Percentiles rank a stretch among this genome's conserved stretches.
phyloP scores from a whole-genome alignment of 2,329 filamentous ascomycete genomes.

The Hypoxylon sp. region DNA sequence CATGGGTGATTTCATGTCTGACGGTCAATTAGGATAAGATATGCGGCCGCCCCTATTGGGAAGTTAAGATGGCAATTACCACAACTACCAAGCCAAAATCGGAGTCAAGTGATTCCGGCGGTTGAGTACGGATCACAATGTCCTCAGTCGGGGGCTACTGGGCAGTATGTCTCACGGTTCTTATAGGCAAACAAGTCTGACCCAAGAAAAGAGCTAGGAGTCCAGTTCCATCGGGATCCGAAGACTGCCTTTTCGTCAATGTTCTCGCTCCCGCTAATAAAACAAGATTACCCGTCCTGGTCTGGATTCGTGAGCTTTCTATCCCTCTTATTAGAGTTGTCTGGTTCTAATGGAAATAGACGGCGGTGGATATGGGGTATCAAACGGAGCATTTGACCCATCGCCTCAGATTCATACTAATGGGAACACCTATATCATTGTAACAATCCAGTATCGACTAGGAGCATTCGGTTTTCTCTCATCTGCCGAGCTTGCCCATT shows the following conservation, averaged over 20 bases:
- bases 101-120: conserved; percentile 53
- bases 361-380: conserved; percentile 62
- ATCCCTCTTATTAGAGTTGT: neutral
- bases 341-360: conserved; percentile 50
- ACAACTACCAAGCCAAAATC: conserved; percentile 51
- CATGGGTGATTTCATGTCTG: conserved; percentile 12
- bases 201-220: conserved; percentile 4
- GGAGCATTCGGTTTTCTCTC: conserved; percentile 65
- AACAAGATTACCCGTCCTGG: conserved; percentile 60
- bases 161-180: conserved; percentile 34
- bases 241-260: conserved; percentile 66
- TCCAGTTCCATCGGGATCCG: conserved; percentile 52
- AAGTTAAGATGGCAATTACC: conserved; percentile 62
- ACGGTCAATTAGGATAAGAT: conserved; percentile 59
- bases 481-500: conserved; percentile 60
- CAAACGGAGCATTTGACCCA: conserved; percentile 47
- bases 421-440: conserved; percentile 59
- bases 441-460: conserved; percentile 62
- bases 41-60: conserved; percentile 61
- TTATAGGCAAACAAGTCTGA: conserved; percentile 10
- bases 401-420: conserved; percentile 57
- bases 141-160: conserved; percentile 51
- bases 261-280: conserved; percentile 59
- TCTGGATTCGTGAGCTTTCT: conserved; percentile 61
- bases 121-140: conserved; percentile 54